Evolutionary conservation across 441 rosid species (phyloP), one percentile per base, ranked within the genome.

Genomic region (Manihot esculenta): DNA sequence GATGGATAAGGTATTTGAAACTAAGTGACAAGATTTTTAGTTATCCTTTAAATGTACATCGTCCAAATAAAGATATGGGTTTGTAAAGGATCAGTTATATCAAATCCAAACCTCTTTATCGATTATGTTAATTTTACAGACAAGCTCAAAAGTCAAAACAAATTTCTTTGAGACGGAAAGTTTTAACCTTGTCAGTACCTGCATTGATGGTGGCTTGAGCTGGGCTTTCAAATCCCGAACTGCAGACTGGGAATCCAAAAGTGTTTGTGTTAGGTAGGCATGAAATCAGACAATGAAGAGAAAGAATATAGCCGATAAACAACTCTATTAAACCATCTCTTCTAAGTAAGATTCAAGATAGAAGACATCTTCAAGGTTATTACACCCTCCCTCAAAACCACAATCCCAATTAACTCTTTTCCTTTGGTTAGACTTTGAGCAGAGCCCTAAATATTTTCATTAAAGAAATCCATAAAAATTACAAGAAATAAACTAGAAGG

Each of bases 141-240:
- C 15, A 62, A 11, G 41, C 55, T 64, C 7, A 48, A 33, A 27
- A 9, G 41, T 64, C 7, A 48, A 33, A 27, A 9, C 13, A 38
- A 6, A 59, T 23, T 13, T 45, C 11, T 20, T 45, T 30, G 65
- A 10, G 13, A 66, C n/a, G 30, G 14, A 49, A 47, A 8, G 45
- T 38, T 63, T 41, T 67, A 33, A 24, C 30, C 18, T 60, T n/a
- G 65, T 68, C 66, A 56, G 68, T 87, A 95, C 99, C 98, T 93
- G 99, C 91, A 96, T 93, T 72, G 97, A 91, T 42, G 97, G 95
- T 14, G 99, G 99, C 89, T 90, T 96, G 75, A 96, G 95, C 73
- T 93, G 97, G 24, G 87, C 88, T 84, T 90, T 96, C 86, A 91
- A 82, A 80, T 96, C 98, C 49, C 98, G 87, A 62, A 96, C 94